Evolutionary conservation across 768 basidiomycete species (phyloP).

Genomic region (Hysterangium stoloniferum): DNA sequence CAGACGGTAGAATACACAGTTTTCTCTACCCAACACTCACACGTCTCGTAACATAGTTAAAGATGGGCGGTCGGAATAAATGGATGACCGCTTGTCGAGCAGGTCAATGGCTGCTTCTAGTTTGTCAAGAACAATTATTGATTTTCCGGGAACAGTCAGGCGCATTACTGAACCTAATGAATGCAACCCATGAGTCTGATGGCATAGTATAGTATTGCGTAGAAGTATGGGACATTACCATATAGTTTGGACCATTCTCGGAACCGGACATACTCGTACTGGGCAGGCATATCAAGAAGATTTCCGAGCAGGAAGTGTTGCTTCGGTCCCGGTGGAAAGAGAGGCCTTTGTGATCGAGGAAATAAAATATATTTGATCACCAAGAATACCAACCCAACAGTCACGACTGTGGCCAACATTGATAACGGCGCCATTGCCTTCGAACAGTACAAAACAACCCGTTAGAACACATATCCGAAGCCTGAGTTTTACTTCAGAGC

Average conservation of each 20-base stretch:
- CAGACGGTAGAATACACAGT: too few relatives aligned
- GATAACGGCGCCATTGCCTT: too few relatives aligned
- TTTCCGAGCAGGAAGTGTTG: conserved; percentile 20
- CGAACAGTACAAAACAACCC: too few relatives aligned
- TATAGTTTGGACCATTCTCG: conserved; percentile 13
- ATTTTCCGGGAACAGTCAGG: conserved; percentile 8
- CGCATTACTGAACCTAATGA: conserved; percentile 8
- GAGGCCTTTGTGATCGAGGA: too few relatives aligned
- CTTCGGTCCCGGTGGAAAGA: conserved; percentile 20
- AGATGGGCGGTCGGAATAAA: conserved; percentile 23
- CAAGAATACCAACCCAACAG: too few relatives aligned
- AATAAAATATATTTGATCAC: too few relatives aligned
- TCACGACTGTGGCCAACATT: too few relatives aligned
- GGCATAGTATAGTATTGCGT: conserved; percentile 37
- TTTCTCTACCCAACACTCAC: conserved; percentile 3
- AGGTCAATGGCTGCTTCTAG: conserved; percentile 23
- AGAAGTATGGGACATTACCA: conserved; percentile 36
- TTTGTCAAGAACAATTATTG: conserved; percentile 21
- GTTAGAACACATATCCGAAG: too few relatives aligned
- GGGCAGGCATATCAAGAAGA: conserved; percentile 16
- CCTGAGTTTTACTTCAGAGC: too few relatives aligned
- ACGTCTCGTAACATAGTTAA: conserved; percentile 8
- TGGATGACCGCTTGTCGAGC: conserved; percentile 22
- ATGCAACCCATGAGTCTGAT: neutral
- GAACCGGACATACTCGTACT: conserved; percentile 14